Conservation (phyloP, 169 alveolate genomes). For the Babesia bovis region DNA sequence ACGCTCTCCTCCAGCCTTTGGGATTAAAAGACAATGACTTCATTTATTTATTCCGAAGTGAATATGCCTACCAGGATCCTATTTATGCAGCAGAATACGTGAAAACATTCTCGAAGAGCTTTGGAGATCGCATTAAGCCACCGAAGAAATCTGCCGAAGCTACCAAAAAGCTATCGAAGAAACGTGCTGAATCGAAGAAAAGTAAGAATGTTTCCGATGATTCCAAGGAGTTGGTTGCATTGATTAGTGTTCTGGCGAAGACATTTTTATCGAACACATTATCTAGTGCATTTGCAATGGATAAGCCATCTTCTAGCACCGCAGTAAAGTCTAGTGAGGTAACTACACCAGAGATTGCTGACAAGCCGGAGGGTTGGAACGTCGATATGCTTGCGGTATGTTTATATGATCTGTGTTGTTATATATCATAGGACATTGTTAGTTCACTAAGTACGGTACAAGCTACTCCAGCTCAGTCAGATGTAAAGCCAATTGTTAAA, state of each 20-base stretch:
- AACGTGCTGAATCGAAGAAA: slow-evolving; percentile 3
- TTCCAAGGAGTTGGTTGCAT: neutral
- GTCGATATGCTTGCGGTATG: neutral
- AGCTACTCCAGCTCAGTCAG: neutral
- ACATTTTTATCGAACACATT: neutral
- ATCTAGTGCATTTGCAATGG: neutral
- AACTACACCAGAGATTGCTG: neutral
- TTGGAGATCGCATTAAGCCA: slow-evolving; percentile 37
- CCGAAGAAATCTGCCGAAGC: neutral
- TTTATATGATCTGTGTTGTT: neutral
- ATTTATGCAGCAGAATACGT: slow-evolving; percentile 40
- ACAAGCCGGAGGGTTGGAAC: neutral
- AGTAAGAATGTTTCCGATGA: neutral
- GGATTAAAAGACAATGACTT: slow-evolving; percentile 21
- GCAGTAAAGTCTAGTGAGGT: neutral
- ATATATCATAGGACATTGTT: neutral
- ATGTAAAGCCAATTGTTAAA: no score
- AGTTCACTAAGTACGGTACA: neutral
- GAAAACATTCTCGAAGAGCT: slow-evolving; percentile 22
- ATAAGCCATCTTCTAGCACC: neutral
- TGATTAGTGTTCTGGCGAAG: slow-evolving; percentile 9
- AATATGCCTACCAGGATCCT: slow-evolving; percentile 27
- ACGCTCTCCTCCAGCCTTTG: neutral
- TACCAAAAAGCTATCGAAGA: neutral
- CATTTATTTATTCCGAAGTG: slow-evolving; percentile 33